Base-by-base conservation (phyloP, 176 grass and related monocot genomes). In the Carex parvula region DNA sequence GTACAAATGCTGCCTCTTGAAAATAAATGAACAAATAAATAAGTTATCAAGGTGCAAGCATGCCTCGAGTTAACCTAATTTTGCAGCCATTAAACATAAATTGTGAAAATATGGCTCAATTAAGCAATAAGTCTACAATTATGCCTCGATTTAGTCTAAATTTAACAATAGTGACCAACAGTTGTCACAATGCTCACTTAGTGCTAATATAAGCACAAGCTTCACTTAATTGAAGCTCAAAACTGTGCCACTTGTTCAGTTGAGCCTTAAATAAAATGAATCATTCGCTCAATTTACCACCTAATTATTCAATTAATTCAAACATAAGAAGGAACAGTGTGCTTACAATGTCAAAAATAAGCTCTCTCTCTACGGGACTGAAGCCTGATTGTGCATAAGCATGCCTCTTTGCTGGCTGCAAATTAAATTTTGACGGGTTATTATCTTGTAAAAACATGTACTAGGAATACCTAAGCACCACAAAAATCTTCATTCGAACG, bases 271-370 rank as follows among this genome's bases (percentile, higher is more conserved):
- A 66, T 66, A 4, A 66, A 66, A 3, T 0, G 13, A 30, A 33
- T 2, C 3, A 6, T 16, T 66, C 2, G 6, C 33, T 20, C 33
- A n/a, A 10, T 44, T n/a, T 70, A 41, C 30, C 13, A 50, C 8
- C 3, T 24, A 75, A 9, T 69, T 56, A 79, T 68, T 70, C 55
- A 12, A 61, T 48, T 52, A 65, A 64, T 26, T 21, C 6, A 52
- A 17, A 33, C 33, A 71, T 70, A 9, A 15, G 8, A 65, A 18
- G 41, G 74, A 39, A 6, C 18, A 64, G 26, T 12, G 41, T 78
- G 72, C 91, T 92, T 93, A 98, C 91, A 70, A 95, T 95, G 83
- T 98, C 96, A 76, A 98, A 98, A 90, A 95, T 72, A 68, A 98
- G 89, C 64, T 98, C 96, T 80, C 92, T 95, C 80, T 95, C 95